Evolutionary conservation across 306 rosid species (phyloP).

Genomic region (Prunus fruticosa): DNA sequence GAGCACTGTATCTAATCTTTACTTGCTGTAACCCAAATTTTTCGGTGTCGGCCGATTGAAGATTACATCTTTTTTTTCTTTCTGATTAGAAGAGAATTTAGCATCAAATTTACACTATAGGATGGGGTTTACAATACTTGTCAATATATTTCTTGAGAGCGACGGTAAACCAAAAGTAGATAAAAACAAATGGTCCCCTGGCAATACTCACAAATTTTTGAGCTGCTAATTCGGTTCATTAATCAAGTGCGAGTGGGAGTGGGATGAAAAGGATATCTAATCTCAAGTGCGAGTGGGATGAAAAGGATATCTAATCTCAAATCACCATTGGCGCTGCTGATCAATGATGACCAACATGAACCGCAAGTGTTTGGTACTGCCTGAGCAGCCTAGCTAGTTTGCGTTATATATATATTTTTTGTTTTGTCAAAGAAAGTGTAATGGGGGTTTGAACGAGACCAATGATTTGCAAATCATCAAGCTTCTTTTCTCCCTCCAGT

Average conservation of each 20-base stretch:
- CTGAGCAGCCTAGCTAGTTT: not conserved
- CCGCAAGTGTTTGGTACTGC: not conserved
- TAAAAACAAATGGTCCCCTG: not conserved
- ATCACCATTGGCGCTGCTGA: too few species aligned
- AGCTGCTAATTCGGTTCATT: too few species aligned
- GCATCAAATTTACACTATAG: not conserved
- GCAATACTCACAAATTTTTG: not conserved
- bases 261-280: too few species aligned
- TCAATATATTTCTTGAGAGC: not conserved
- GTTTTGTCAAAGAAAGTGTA: too few species aligned
- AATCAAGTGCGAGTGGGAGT: too few species aligned
- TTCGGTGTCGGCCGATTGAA: not conserved
- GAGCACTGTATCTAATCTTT: too few species aligned
- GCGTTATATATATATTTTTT: not conserved
- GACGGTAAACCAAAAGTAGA: conserved; percentile 5
- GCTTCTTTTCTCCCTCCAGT: fast-evolving
- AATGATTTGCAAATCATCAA: too few species aligned
- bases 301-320: too few species aligned
- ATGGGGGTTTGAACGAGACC: too few species aligned
- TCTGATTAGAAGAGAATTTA: too few species aligned
- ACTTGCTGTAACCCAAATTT: not conserved
- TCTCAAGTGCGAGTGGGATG: too few species aligned
- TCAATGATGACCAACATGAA: not conserved
- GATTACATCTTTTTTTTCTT: not conserved
- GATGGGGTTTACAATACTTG: too few species aligned